These are phyloP conservation scores for Solanum medicagineum DNA, from an alignment of 257 asterid species.

Conservation along the genomic window DNA sequence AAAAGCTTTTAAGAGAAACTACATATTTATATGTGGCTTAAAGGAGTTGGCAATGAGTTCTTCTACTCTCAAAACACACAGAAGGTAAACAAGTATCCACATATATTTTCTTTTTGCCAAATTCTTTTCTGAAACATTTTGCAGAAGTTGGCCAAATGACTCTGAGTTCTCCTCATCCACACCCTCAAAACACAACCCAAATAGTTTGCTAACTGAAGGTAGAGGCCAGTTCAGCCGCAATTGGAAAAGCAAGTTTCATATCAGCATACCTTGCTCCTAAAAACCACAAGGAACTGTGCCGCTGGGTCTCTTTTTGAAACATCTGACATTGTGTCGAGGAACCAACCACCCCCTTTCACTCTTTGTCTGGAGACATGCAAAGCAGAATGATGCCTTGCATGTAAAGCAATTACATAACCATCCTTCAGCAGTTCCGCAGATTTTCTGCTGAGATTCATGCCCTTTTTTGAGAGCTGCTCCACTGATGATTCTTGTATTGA, in stretches of 20 bases:
- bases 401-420: conserved; percentile 76
- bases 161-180: neutral
- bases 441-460: conserved; percentile 32
- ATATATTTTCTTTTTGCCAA: neutral
- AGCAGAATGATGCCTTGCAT: conserved; percentile 61
- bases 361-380: conserved; percentile 90
- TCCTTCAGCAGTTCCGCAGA: conserved; percentile 72
- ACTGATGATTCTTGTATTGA: conserved; percentile 43
- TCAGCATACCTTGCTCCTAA: conserved; percentile 71
- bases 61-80: neutral
- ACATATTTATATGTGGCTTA: neutral
- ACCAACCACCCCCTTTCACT: conserved; percentile 97
- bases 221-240: neutral
- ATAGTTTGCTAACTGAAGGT: neutral
- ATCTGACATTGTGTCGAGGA: conserved; percentile 74
- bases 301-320: conserved; percentile 97
- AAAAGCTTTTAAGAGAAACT: neutral
- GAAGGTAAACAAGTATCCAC: neutral
- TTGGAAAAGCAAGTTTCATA: neutral
- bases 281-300: conserved; percentile 87
- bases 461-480: conserved; percentile 35
- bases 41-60: neutral
- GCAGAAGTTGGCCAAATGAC: neutral
- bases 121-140: neutral
- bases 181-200: neutral